Percentiles rank a stretch among this genome's conserved stretches.
These are phyloP conservation scores for Syzygium grande DNA, from an alignment of 345 rosid genomes.

Conservation along the genomic window DNA sequence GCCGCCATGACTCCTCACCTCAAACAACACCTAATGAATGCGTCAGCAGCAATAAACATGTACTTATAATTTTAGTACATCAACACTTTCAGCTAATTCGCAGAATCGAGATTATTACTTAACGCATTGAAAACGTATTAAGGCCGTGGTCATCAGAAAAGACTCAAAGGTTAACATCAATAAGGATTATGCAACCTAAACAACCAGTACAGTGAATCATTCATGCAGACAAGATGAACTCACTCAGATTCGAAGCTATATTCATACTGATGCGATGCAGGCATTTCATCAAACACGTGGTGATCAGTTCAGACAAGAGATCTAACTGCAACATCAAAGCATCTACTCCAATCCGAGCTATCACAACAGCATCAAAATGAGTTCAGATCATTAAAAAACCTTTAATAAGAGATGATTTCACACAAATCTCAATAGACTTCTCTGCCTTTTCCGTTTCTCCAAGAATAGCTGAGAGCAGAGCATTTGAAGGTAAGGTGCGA, in stretches of 20 bases:
- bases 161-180: rapidly evolving
- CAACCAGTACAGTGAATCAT: not conserved
- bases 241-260: not conserved
- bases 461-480: not conserved
- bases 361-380: not conserved
- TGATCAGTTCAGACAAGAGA: not conserved
- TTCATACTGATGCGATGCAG: not conserved
- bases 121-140: not conserved
- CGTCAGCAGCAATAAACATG: not conserved
- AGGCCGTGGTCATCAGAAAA: not conserved
- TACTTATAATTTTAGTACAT: not conserved
- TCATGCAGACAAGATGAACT: not conserved
- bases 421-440: not conserved
- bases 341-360: not conserved
- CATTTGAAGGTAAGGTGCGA: not conserved
- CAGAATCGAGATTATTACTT: rapidly evolving
- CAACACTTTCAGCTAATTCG: not conserved
- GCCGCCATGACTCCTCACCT: not conserved
- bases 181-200: not conserved
- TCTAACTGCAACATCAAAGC: not conserved
- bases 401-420: not conserved
- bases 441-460: not conserved
- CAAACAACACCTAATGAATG: not conserved
- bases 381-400: not conserved
- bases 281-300: not conserved